A percentile compares a stretch with the other conserved stretches of the same genome.
Conservation (phyloP, 1,139 yeast species). For the Protomyces macrosporus region DNA sequence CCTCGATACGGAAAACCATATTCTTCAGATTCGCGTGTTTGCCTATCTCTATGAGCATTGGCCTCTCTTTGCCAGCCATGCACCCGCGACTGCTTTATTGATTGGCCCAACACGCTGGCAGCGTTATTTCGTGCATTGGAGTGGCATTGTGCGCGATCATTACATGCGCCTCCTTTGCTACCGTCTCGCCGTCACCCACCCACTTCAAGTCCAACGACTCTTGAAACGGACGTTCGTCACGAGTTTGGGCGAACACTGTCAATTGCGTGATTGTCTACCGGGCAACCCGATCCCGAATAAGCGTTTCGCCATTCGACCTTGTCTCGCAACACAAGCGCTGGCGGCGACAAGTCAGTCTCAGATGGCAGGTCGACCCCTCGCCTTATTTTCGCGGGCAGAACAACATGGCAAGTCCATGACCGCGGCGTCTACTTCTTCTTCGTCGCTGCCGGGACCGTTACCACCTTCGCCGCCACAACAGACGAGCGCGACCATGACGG, state of each 20-base stretch:
- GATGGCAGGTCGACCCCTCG: neutral
- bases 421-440: no score
- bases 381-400: neutral
- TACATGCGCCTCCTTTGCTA: constrained; percentile 19
- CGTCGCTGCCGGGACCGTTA: neutral
- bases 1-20: constrained; percentile 16
- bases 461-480: neutral
- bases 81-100: neutral
- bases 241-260: constrained; percentile 15
- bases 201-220: neutral
- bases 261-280: constrained; percentile 18
- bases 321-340: neutral
- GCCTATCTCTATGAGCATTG: constrained; percentile 15
- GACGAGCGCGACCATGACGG: neutral
- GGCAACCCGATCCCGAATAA: constrained; percentile 22
- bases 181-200: neutral
- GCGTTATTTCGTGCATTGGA: constrained; percentile 21
- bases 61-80: neutral
- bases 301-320: constrained; percentile 17
- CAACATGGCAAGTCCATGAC: no score
- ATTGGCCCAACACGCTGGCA: constrained; percentile 9
- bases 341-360: neutral
- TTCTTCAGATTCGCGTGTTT: constrained; percentile 15
- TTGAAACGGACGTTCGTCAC: constrained; percentile 14
- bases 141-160: constrained; percentile 19